Evolutionary conservation across 306 rosid genomes (phyloP).

Genomic region (Alnus glutinosa): DNA sequence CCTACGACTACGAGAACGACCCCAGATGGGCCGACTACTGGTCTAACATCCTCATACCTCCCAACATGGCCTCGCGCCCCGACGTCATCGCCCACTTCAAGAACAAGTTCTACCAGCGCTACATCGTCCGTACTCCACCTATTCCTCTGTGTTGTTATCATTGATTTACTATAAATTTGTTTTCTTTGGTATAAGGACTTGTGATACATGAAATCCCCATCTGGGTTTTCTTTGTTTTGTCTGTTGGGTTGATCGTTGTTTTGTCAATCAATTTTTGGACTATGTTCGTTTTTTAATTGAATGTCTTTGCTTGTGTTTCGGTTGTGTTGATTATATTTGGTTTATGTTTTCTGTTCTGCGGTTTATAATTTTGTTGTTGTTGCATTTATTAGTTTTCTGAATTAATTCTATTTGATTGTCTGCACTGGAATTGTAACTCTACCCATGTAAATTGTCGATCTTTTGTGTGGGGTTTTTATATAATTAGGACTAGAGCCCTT

Average conservation of each 20-base stretch:
- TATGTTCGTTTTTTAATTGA: not conserved
- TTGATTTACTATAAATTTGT: not conserved
- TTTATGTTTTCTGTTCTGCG: not conserved
- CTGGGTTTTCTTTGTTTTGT: not conserved
- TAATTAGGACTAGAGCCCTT: conserved; percentile 11
- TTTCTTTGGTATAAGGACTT: not conserved
- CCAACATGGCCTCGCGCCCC: conserved; percentile 59
- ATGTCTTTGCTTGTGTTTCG: not conserved
- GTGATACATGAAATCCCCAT: not conserved
- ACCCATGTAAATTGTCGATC: not conserved
- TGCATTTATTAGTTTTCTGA: not conserved
- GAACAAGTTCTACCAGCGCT: conserved; percentile 91
- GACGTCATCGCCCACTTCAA: conserved; percentile 81
- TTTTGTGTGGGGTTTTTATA: not conserved
- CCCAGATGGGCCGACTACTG: conserved; percentile 87
- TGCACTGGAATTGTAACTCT: not conserved
- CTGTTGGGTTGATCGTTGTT: not conserved
- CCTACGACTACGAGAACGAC: conserved; percentile 88
- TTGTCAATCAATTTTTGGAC: not conserved
- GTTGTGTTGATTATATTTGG: not conserved
- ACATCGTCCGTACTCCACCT: conserved; percentile 45
- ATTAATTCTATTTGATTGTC: not conserved
- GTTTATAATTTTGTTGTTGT: not conserved
- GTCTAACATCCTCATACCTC: conserved; percentile 93
- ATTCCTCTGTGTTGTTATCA: not conserved